A percentile compares a stretch with the other conserved stretches of the same genome.
phyloP scores from a whole-genome alignment of 176 grass and related monocot species.

The Rhynchospora pubera region DNA sequence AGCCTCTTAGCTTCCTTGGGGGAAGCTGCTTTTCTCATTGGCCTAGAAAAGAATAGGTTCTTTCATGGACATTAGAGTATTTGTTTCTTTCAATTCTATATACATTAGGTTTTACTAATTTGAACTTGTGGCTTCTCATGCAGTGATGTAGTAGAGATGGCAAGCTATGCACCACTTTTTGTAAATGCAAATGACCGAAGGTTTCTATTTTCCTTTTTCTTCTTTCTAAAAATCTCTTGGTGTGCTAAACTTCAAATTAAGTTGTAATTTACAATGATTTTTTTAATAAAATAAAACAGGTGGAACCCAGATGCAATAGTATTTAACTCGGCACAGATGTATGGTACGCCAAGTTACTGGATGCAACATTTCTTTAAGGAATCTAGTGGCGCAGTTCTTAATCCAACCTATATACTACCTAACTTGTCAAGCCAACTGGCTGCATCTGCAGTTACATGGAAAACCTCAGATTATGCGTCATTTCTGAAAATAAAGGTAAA shows the following conservation, averaged over 20 bases:
- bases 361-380: slow-evolving; percentile 85
- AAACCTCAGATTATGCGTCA: slow-evolving; percentile 35
- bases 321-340: slow-evolving; percentile 75
- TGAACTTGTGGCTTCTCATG: slow-evolving; percentile 21
- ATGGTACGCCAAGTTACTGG: slow-evolving; percentile 90
- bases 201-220: slow-evolving; percentile 27
- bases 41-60: slow-evolving; percentile 86
- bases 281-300: slow-evolving; percentile 10
- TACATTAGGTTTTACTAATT: neutral
- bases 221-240: neutral
- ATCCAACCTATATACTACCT: slow-evolving; percentile 34
- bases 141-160: slow-evolving; percentile 86
- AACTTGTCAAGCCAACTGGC: slow-evolving; percentile 37
- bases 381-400: slow-evolving; percentile 51
- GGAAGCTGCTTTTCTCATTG: slow-evolving; percentile 89
- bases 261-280: slow-evolving; percentile 5
- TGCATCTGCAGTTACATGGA: slow-evolving; percentile 62
- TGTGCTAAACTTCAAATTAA: neutral
- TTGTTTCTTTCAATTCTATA: neutral
- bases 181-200: slow-evolving; percentile 76
- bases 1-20: slow-evolving; percentile 81
- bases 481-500: slow-evolving; percentile 70
- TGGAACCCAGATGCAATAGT: slow-evolving; percentile 89
- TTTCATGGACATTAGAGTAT: neutral
- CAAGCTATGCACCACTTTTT: slow-evolving; percentile 80